Evolutionary conservation across 352 stramenopile genomes (phyloP).

Genomic region (Aphanomyces astaci): DNA sequence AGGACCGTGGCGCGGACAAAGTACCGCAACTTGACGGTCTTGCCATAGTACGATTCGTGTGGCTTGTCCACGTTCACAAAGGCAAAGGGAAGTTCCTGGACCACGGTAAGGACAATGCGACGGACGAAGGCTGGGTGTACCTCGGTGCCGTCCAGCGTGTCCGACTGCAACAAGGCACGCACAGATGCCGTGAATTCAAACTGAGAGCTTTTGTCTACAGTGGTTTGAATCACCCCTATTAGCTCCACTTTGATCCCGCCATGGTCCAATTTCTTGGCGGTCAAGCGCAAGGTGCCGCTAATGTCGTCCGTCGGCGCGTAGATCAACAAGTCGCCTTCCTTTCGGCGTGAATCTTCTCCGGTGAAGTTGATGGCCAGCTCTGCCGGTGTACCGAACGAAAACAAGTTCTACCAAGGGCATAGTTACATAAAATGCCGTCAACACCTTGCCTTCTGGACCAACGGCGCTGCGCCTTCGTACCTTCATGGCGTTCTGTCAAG

Average conservation of each 20-base stretch:
- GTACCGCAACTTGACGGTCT: slow-evolving; percentile 95
- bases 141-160: slow-evolving; percentile 53
- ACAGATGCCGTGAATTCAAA: slow-evolving; percentile 92
- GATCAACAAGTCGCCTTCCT: slow-evolving; percentile 39
- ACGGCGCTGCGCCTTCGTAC: too few species aligned
- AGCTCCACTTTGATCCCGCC: slow-evolving; percentile 94
- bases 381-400: slow-evolving; percentile 42
- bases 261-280: slow-evolving; percentile 93
- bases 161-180: slow-evolving; percentile 83
- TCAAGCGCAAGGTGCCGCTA: slow-evolving; percentile 52
- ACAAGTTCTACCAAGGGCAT: slow-evolving; percentile 47
- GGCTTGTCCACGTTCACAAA: slow-evolving; percentile 92
- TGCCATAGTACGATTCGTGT: slow-evolving; percentile 95
- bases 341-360: slow-evolving; percentile 28
- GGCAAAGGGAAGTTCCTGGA: slow-evolving; percentile 76
- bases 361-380: slow-evolving; percentile 38
- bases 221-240: slow-evolving; percentile 89
- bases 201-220: slow-evolving; percentile 56
- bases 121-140: slow-evolving; percentile 1
- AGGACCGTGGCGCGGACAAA: slow-evolving; percentile 90
- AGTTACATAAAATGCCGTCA: too few species aligned
- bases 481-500: neutral
- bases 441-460: too few species aligned
- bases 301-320: slow-evolving; percentile 51
- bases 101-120: neutral